phyloP scores from a whole-genome alignment of 768 basidiomycete genomes.

The Coprinopsis marcescibilis region DNA sequence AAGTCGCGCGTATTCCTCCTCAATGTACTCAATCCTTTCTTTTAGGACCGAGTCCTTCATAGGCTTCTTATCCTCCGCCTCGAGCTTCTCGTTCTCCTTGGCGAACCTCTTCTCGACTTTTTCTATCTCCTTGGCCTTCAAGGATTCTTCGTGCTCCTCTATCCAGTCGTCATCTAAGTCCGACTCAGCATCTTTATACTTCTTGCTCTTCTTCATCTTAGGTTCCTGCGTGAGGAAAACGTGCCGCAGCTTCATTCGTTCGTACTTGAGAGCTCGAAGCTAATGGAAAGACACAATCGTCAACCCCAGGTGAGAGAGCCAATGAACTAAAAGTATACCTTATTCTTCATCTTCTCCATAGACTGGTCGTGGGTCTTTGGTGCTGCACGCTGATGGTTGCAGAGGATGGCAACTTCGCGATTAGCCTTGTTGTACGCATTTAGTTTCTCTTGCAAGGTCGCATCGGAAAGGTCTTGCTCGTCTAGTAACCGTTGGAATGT shows the following conservation, averaged over 20 bases:
- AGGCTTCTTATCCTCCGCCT: conserved; percentile 60
- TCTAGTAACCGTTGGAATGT: conserved; percentile 93
- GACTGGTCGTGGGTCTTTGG: conserved; percentile 90
- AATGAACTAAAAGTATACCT: conserved; percentile 42
- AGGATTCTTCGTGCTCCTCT: conserved; percentile 66
- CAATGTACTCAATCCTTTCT: conserved; percentile 62
- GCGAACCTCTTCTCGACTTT: conserved; percentile 89
- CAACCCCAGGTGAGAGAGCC: not conserved
- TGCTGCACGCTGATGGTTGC: conserved; percentile 96
- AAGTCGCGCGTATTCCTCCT: conserved; percentile 71
- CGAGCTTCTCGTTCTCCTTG: conserved; percentile 88
- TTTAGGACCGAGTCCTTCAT: conserved; percentile 59
- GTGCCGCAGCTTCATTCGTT: conserved; percentile 94
- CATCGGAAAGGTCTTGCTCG: conserved; percentile 50
- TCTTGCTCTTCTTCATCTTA: conserved; percentile 76
- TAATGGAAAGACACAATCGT: conserved; percentile 26
- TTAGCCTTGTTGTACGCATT: conserved; percentile 98
- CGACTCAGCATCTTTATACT: conserved; percentile 78
- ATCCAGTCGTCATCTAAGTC: conserved; percentile 95
- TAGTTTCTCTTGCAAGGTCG: conserved; percentile 89
- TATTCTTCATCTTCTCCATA: conserved; percentile 92
- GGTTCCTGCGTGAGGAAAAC: conserved; percentile 73
- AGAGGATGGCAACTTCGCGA: conserved; percentile 93
- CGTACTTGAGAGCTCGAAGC: conserved; percentile 89
- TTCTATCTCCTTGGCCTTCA: conserved; percentile 80